Conservation (phyloP, 164 flowering plant genomes). For the Cinnamomum micranthum region DNA sequence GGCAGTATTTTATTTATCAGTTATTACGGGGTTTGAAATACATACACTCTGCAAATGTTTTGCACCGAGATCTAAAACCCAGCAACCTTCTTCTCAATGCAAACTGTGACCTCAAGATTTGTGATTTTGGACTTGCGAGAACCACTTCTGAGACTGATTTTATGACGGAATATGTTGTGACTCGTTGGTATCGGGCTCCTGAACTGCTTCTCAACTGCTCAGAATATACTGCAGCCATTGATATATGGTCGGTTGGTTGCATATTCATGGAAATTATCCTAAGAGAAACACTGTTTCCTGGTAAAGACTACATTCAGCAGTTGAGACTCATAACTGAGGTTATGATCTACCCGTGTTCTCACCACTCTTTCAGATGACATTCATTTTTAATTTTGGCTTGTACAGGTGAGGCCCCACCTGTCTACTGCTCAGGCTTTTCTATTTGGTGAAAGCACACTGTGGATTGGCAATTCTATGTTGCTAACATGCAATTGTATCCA, state of each 20-base stretch:
- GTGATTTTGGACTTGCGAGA: constrained; percentile 95
- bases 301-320: constrained; percentile 87
- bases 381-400: too few relatives aligned
- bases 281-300: constrained; percentile 87
- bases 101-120: constrained; percentile 87
- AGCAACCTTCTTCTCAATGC: constrained; percentile 85
- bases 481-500: too few relatives aligned
- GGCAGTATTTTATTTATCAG: constrained; percentile 86
- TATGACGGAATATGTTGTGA: constrained; percentile 94
- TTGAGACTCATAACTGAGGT: constrained; percentile 78
- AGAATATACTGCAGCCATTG: constrained; percentile 87
- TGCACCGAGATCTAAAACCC: constrained; percentile 90
- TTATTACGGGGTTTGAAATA: constrained; percentile 81
- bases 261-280: constrained; percentile 71
- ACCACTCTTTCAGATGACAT: too few relatives aligned
- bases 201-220: constrained; percentile 85
- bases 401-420: too few relatives aligned
- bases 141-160: constrained; percentile 78
- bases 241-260: constrained; percentile 96
- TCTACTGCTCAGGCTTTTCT: too few relatives aligned
- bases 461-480: too few relatives aligned
- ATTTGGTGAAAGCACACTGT: too few relatives aligned
- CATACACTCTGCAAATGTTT: constrained; percentile 84
- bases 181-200: constrained; percentile 92
- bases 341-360: constrained; percentile 5